Conservation (phyloP, 2,329 filamentous ascomycete genomes). For the Aspergillus clavatus region DNA sequence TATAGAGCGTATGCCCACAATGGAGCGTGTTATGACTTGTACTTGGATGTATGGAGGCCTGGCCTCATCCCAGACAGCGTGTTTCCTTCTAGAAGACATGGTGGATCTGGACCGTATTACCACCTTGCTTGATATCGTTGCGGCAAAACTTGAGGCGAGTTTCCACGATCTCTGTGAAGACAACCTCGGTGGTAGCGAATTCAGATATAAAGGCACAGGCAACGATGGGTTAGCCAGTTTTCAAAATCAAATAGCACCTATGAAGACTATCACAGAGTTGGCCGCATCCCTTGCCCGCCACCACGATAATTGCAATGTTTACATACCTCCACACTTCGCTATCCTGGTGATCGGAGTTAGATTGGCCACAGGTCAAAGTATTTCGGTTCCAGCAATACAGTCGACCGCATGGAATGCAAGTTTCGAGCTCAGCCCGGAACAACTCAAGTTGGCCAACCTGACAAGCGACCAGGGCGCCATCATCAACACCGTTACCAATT, state of each 20-base stretch:
- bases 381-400: conserved; percentile 3
- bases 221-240: not conserved
- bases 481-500: conserved; percentile 12
- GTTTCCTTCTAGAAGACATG: conserved; percentile 1
- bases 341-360: not conserved
- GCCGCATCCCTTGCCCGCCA: not conserved
- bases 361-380: conserved; percentile 2
- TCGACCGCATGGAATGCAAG: conserved; percentile 12
- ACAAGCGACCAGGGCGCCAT: conserved; percentile 2
- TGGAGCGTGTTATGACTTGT: conserved; percentile 1
- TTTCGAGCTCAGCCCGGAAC: conserved; percentile 10
- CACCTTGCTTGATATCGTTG: not conserved
- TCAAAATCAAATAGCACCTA: not conserved
- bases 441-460: conserved; percentile 5
- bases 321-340: not conserved
- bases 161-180: not conserved
- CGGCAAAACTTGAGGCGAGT: conserved; percentile 1
- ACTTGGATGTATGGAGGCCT: not conserved
- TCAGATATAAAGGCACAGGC: conserved; percentile 2
- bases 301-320: not conserved
- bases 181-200: not conserved
- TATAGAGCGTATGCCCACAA: no score
- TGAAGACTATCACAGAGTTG: not conserved
- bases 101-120: not conserved
- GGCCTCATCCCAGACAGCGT: not conserved